These are phyloP conservation scores for Peniophora sp. DNA, from an alignment of 1,284 basidiomycete species.

Conservation along the genomic window DNA sequence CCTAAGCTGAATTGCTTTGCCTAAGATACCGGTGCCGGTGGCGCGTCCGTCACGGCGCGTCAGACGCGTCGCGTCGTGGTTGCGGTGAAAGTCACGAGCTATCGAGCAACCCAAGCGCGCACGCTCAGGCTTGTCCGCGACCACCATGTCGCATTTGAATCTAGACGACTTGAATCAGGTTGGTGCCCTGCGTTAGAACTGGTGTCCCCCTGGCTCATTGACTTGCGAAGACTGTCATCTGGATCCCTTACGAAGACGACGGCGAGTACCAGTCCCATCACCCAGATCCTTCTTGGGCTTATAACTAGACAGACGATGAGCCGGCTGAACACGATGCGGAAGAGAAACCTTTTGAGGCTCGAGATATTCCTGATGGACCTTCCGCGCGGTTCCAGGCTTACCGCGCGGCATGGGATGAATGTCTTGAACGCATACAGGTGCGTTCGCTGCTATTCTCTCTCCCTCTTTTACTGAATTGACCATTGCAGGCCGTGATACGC, in stretches of 20 bases:
- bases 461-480: not conserved
- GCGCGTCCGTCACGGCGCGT: no score
- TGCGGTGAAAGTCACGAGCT: no score
- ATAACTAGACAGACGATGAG: no score
- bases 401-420: slow-evolving; percentile 21
- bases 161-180: slow-evolving; percentile 11
- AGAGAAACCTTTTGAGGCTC: slow-evolving; percentile 5
- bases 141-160: not conserved
- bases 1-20: no score
- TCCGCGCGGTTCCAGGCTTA: slow-evolving; percentile 22
- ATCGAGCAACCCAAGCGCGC: no score
- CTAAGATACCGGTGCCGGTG: no score
- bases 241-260: slow-evolving; percentile 15
- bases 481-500: slow-evolving; percentile 17
- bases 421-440: slow-evolving; percentile 24
- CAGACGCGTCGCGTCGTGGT: no score
- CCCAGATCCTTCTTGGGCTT: no score
- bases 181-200: no score
- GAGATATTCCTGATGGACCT: slow-evolving; percentile 20
- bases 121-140: no score
- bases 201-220: no score
- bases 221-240: slow-evolving; percentile 16
- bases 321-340: not conserved
- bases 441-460: slow-evolving; percentile 4
- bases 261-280: no score